Evolutionary conservation across 2,329 filamentous ascomycete genomes (phyloP), one percentile per base, ranked within the genome.

Genomic region (Metarhizium guizhouense): DNA sequence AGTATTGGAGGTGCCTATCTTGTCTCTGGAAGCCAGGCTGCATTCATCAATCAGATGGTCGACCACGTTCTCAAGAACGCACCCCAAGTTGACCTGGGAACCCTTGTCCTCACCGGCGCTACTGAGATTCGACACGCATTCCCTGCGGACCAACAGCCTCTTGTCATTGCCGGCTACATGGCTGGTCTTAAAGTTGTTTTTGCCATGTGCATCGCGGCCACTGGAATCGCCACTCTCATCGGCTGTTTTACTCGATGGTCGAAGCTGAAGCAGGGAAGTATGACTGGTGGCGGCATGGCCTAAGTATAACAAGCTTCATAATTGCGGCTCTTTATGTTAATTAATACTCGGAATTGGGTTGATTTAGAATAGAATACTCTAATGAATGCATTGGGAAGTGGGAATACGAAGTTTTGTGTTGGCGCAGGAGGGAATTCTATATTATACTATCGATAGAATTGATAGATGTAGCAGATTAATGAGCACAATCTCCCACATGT

Each of bases 101-200:
- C 61, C 0, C 69, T 79, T 4, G 65, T 76, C 38, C 61, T 70
- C 2, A 73, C 73, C 0, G 77, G 77, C 16, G 76, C 77, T 3
- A 86, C 83, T 0, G 76, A 81, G 59, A 73, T 90, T 42, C 77
- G 82, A 60, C 57, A 64, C 5, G 69, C 69, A 2, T 81, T 88
- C 59, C 64, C 74, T 0, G 55, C 63, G 0, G 65, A 78, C n/a
- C 75, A 74, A 56, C 70, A 86, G 2, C 63, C 70, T 0, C 71
- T 74, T 0, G 82, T 88, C 45, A 73, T 87, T 30, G 60, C 67
- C 0, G 83, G 81, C 0, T 89, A 89, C 70, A 87, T 80, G 61
- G 70, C 80, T 54, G 81, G 81, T 0, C 80, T 86, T 61, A 83
- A 85, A 64, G 83, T 86, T 7, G 75, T 77, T 4, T 80, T 84